These are phyloP conservation scores for Annulohypoxylon maeteangense DNA, from an alignment of 495 filamentous ascomycete species.

Conservation along the genomic window DNA sequence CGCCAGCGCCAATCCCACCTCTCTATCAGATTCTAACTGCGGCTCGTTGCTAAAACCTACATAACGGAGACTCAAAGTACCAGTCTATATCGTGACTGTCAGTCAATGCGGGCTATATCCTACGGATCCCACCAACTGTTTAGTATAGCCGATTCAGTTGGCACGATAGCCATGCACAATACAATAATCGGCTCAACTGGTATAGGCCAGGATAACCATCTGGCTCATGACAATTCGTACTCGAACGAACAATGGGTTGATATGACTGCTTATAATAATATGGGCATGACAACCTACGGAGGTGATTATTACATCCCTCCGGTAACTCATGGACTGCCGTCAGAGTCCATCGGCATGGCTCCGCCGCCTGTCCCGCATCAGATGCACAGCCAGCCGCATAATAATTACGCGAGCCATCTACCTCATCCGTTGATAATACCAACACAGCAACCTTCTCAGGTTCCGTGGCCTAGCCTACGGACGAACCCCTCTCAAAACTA, in stretches of 20 bases:
- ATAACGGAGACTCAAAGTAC: conserved; percentile 29
- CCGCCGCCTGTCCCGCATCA: conserved; percentile 54
- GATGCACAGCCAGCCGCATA: conserved; percentile 49
- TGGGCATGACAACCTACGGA: conserved; percentile 59
- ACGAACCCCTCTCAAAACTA: conserved; percentile 64
- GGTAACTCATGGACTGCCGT: conserved; percentile 57
- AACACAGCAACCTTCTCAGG: conserved; percentile 65
- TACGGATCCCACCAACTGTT: conserved; percentile 38
- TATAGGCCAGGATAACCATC: conserved; percentile 61
- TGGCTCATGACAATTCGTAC: conserved; percentile 57
- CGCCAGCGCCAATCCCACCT: conserved; percentile 40
- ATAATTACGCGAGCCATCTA: conserved; percentile 47
- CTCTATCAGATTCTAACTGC: conserved; percentile 41
- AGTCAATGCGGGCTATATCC: conserved; percentile 38
- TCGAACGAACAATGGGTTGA: conserved; percentile 58
- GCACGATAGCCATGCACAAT: conserved; percentile 59
- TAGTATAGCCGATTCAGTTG: conserved; percentile 43
- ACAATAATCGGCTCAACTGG: conserved; percentile 58
- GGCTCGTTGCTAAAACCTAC: conserved; percentile 38
- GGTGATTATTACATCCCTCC: conserved; percentile 56
- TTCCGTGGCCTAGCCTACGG: conserved; percentile 77
- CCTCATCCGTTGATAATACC: conserved; percentile 67
- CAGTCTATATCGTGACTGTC: conserved; percentile 38
- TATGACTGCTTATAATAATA: conserved; percentile 59
- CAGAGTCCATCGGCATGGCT: conserved; percentile 58